These are phyloP conservation scores for Xerocomus spinulosus DNA, from an alignment of 768 basidiomycete genomes.

Conservation along the genomic window DNA sequence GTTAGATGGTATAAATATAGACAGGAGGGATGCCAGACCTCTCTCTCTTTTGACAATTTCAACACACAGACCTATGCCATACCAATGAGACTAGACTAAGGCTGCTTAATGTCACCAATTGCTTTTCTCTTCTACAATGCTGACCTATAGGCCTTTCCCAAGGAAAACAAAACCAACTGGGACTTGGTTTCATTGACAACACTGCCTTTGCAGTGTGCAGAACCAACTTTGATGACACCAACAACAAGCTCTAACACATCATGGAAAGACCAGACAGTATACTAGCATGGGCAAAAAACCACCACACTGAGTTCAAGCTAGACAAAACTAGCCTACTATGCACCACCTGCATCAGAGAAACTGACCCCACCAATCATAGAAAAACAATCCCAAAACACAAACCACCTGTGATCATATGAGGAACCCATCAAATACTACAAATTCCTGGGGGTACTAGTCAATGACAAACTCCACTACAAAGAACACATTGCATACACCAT, in stretches of 20 bases:
- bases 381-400: too few relatives aligned
- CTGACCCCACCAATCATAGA: too few relatives aligned
- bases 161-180: background rate
- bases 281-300: background rate
- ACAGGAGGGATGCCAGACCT: background rate
- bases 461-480: conserved; percentile 26
- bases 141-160: conserved; percentile 16
- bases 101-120: too few relatives aligned
- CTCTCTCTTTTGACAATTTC: conserved; percentile 25
- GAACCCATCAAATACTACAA: too few relatives aligned
- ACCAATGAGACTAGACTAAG: background rate
- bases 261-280: background rate
- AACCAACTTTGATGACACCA: background rate
- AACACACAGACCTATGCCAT: conserved; percentile 13
- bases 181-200: conserved; percentile 9
- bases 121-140: conserved; percentile 24
- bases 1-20: background rate
- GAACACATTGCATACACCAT: conserved; percentile 11
- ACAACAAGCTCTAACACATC: background rate
- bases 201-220: background rate
- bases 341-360: too few relatives aligned
- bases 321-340: conserved; percentile 1
- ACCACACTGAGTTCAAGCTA: background rate
- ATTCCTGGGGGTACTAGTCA: conserved; percentile 31
- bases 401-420: too few relatives aligned